Evolutionary conservation across 2,329 filamentous ascomycete genomes (phyloP).

Genomic region (Nemania bipapillata): DNA sequence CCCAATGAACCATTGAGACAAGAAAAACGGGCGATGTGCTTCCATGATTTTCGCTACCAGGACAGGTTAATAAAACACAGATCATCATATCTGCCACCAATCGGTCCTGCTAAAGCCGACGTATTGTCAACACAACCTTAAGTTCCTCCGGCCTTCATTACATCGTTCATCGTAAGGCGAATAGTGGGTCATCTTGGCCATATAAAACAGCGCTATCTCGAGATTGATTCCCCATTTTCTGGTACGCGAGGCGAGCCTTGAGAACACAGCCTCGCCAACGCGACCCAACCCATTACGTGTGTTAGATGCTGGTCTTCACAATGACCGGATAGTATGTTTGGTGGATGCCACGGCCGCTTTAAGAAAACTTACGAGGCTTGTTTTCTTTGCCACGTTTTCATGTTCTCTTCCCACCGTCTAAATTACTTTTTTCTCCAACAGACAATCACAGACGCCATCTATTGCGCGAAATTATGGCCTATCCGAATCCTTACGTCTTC

Average conservation of each 20-base stretch:
- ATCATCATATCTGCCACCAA: constrained; percentile 10
- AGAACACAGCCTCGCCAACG: background rate
- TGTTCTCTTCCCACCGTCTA: background rate
- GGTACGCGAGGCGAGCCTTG: constrained; percentile 6
- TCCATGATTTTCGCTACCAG: constrained; percentile 4
- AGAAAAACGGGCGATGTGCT: background rate
- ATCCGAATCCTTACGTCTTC: background rate
- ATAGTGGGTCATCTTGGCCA: constrained; percentile 1
- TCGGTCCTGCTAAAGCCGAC: background rate
- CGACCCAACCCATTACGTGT: background rate
- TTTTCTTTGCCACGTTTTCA: background rate
- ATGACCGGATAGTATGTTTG: background rate
- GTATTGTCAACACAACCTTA: background rate
- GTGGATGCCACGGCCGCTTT: constrained; percentile 1
- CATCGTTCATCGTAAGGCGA: constrained; percentile 4
- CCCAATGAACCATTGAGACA: constrained; percentile 5
- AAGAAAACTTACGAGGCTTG: background rate
- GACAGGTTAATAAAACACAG: constrained; percentile 15
- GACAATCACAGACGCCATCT: background rate
- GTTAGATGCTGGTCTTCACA: background rate
- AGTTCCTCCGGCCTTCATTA: background rate
- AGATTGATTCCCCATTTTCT: background rate
- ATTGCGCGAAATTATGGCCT: background rate
- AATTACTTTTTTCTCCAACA: background rate
- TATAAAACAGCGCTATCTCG: background rate